phyloP scores from a whole-genome alignment of 169 alveolate species.

The Cryptosporidium tyzzeri region DNA sequence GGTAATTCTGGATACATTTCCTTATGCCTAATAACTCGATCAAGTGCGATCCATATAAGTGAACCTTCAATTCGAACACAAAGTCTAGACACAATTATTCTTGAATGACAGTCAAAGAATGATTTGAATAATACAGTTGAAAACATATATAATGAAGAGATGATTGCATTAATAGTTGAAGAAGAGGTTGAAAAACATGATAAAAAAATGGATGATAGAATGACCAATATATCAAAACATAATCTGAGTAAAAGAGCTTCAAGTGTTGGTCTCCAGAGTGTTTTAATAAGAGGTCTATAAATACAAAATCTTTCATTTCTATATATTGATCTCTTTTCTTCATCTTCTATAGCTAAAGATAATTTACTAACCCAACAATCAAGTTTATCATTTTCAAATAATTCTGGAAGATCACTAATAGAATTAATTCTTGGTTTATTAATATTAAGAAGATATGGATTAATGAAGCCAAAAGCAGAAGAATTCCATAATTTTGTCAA shows the following conservation, averaged over 20 bases:
- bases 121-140: conserved; percentile 21
- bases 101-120: conserved; percentile 57
- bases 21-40: conserved; percentile 65
- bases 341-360: conserved; percentile 49
- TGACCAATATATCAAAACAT: conserved; percentile 29
- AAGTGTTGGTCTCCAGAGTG: conserved; percentile 53
- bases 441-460: conserved; percentile 35
- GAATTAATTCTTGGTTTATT: conserved; percentile 17
- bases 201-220: conserved; percentile 24
- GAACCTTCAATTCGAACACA: conserved; percentile 68
- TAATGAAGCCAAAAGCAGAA: conserved; percentile 25
- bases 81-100: conserved; percentile 33
- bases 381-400: conserved; percentile 36
- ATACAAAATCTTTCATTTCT: conserved; percentile 29
- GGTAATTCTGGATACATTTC: conserved; percentile 59
- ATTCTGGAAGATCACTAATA: conserved; percentile 35
- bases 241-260: conserved; percentile 36
- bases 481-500: conserved; percentile 18
- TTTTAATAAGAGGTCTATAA: conserved; percentile 31
- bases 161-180: background rate
- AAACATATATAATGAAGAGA: conserved; percentile 46
- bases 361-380: conserved; percentile 51
- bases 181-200: conserved; percentile 58
- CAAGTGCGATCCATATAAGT: conserved; percentile 54
- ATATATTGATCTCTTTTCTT: conserved; percentile 23